Evolutionary conservation across 192 early-diverging fungal genomes (phyloP).

Genomic region (Backusella liffmaniae): DNA sequence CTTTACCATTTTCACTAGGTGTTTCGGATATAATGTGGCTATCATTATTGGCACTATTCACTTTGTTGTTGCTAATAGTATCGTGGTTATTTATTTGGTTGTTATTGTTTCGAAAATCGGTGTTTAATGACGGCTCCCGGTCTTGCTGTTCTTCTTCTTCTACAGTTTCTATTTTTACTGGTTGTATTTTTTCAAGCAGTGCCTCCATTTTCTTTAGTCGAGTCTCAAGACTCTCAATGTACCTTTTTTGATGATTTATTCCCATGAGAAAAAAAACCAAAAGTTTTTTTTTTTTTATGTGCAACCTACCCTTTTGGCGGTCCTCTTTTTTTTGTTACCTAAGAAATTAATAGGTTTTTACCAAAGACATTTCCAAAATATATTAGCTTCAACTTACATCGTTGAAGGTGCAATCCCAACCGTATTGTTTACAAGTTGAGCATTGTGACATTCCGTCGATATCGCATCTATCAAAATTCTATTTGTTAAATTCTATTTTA

Average conservation of each 20-base stretch:
- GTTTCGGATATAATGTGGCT: neutral
- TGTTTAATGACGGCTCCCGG: neutral
- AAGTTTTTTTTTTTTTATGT: slow-evolving; percentile 5
- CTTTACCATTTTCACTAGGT: slow-evolving; percentile 5
- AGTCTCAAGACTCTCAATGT: slow-evolving; percentile 32
- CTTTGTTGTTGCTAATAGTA: neutral
- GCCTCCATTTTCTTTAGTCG: slow-evolving; percentile 30
- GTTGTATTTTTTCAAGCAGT: slow-evolving; percentile 20
- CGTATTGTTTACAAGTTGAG: slow-evolving; percentile 30
- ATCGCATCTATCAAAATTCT: slow-evolving; percentile 24
- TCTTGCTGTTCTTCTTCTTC: neutral
- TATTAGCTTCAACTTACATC: slow-evolving; percentile 21
- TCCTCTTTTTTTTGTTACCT: slow-evolving; percentile 29
- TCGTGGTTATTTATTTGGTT: neutral
- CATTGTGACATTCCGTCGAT: slow-evolving; percentile 13
- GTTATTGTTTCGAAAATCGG: neutral
- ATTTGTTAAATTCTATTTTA: neutral
- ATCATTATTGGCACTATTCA: neutral
- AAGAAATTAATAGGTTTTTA: neutral
- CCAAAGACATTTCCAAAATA: neutral
- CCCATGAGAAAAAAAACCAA: slow-evolving; percentile 13
- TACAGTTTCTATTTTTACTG: neutral
- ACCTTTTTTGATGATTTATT: slow-evolving; percentile 7
- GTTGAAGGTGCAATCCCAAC: slow-evolving; percentile 35
- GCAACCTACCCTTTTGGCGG: slow-evolving; percentile 33